These are phyloP conservation scores for Rhytidiadelphus loreus DNA, from an alignment of 225 moss, liverwort and hornwort species.

Conservation along the genomic window DNA sequence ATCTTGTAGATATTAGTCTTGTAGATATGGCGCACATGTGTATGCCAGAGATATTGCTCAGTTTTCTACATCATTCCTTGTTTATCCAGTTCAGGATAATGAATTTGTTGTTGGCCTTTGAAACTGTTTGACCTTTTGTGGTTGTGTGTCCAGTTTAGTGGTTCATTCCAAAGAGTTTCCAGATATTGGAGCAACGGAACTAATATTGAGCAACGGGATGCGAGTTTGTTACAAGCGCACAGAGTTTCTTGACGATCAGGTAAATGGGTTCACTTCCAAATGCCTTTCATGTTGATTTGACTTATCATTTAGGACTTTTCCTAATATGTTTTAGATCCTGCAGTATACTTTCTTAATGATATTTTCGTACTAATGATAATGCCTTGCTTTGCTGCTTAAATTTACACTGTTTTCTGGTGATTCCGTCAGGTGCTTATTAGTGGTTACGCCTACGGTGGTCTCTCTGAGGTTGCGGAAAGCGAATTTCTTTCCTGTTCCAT, in stretches of 20 bases:
- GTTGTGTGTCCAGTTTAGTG: constrained; percentile 46
- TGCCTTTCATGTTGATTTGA: not conserved
- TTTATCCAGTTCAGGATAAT: not conserved
- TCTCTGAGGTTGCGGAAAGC: constrained; percentile 78
- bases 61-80: not conserved
- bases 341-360: not conserved
- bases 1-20: not conserved
- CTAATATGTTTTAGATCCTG: not conserved
- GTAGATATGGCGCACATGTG: not conserved
- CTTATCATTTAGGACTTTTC: not conserved
- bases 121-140: not conserved
- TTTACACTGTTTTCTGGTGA: not conserved
- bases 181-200: constrained; percentile 78
- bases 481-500: constrained; percentile 86
- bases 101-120: not conserved
- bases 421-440: constrained; percentile 69
- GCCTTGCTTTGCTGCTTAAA: not conserved
- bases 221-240: constrained; percentile 94
- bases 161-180: constrained; percentile 47
- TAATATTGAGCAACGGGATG: constrained; percentile 84
- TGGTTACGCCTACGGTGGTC: constrained; percentile 94
- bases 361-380: not conserved
- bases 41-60: not conserved
- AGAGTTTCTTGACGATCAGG: constrained; percentile 95
- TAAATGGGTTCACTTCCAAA: not conserved